These are phyloP conservation scores for Daedaleopsis sinensis DNA, from an alignment of 768 basidiomycete genomes.

Conservation along the genomic window DNA sequence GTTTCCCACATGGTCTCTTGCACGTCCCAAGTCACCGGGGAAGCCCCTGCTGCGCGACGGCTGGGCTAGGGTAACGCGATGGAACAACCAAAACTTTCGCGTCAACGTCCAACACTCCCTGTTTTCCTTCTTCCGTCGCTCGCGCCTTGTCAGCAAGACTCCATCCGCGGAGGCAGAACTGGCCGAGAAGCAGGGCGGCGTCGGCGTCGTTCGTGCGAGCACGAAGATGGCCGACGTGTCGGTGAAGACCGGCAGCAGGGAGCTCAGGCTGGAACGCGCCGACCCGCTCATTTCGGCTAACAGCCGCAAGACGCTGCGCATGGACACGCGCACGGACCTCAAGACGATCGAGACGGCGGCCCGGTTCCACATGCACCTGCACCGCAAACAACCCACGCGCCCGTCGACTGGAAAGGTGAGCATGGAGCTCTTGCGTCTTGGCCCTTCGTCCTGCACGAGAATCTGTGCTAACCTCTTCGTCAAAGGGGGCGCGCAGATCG, in stretches of 20 bases:
- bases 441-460: conserved; percentile 46
- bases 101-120: conserved; percentile 53
- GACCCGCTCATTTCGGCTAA: conserved; percentile 43
- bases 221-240: conserved; percentile 54
- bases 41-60: conserved; percentile 39
- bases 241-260: conserved; percentile 43
- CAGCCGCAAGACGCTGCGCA: conserved; percentile 40
- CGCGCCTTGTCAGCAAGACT: conserved; percentile 46
- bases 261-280: conserved; percentile 48
- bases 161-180: conserved; percentile 37
- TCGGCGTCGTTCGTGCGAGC: conserved; percentile 50
- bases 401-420: conserved; percentile 51
- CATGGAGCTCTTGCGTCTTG: conserved; percentile 56
- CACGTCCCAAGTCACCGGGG: conserved; percentile 41
- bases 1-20: conserved; percentile 60
- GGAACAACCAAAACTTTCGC: conserved; percentile 60
- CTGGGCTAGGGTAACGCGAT: conserved; percentile 56
- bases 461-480: conserved; percentile 49
- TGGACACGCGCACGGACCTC: conserved; percentile 42
- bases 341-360: conserved; percentile 54
- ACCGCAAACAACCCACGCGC: conserved; percentile 49
- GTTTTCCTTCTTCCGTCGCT: conserved; percentile 46
- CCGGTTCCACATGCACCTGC: conserved; percentile 60
- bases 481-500: conserved; percentile 51
- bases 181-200: conserved; percentile 40